Conservation (phyloP, 1,284 basidiomycete genomes). For the Ganoderma sinense region DNA sequence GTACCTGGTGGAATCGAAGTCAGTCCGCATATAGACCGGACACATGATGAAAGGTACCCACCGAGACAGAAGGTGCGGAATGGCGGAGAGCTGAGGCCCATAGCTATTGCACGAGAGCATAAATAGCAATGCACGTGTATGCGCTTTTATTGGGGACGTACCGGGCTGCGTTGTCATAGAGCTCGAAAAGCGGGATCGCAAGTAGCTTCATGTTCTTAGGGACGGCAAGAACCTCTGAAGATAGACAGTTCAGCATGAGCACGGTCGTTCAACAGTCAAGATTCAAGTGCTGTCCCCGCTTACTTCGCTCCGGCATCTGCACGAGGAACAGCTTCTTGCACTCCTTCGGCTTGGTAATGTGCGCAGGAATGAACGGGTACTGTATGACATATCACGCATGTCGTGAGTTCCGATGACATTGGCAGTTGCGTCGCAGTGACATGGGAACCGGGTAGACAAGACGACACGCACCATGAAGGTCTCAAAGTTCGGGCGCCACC, state of each 20-base stretch:
- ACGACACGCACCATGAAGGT: constrained; percentile 87
- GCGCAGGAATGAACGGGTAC: constrained; percentile 98
- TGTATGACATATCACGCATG: constrained; percentile 41
- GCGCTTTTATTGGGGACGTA: constrained; percentile 42
- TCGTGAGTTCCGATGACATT: neutral
- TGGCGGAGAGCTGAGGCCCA: constrained; percentile 92
- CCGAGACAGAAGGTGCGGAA: constrained; percentile 93
- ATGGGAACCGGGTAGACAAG: neutral
- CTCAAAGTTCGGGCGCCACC: constrained; percentile 98
- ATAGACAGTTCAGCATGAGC: neutral
- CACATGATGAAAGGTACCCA: constrained; percentile 44
- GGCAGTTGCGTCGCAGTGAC: neutral
- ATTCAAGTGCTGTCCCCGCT: constrained; percentile 41
- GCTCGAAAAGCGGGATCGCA: constrained; percentile 94
- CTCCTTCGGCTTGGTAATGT: constrained; percentile 97
- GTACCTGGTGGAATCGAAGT: constrained; percentile 47
- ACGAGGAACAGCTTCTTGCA: constrained; percentile 97
- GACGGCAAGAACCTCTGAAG: constrained; percentile 90
- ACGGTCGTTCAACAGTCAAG: neutral
- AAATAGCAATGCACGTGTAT: neutral
- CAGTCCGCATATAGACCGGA: neutral
- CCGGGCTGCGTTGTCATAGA: constrained; percentile 96
- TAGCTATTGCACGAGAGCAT: constrained; percentile 52
- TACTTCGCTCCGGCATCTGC: constrained; percentile 93
- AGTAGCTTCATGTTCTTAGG: constrained; percentile 99